Base-by-base conservation (phyloP, 225 moss, liverwort and hornwort genomes). In the Ulota crispa region DNA sequence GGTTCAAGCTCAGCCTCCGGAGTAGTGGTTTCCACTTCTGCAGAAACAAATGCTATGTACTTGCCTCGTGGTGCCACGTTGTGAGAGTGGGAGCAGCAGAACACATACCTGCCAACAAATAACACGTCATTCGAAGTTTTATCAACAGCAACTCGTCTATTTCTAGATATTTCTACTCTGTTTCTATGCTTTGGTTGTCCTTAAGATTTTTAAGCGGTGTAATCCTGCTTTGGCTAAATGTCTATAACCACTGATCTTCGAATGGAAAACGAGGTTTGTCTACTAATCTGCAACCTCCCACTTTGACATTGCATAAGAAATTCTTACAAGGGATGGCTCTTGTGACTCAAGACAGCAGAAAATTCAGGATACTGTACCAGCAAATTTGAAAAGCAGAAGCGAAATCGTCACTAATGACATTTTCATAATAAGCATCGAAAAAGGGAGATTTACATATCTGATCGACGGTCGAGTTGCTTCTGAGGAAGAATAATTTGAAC, bases 11-110 rank as follows among this genome's bases (percentile, higher is more conserved):
- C 95, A 39, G 86, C 86, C 78, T 96, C 94, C 15, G 92, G 93
- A 69, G 32, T 82, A 26, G 92, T 84, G 52, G 93, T 94, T 85
- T 92, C 94, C 60, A 89, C 95, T 86, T 88, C 90, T 54, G 95
- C 93, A 43, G 91, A 96, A 42, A 91, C 92, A 88, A 96, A 93
- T 11, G 94, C 93, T 61, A 94, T 88, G 28, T 91, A 94, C 86
- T 93, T 93, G 56, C 92, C 93, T 81, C 88, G 92, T 16, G 94
- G 92, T 75, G 92, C 86, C 73, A 93, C 92, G 81, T 90, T 89
- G 86, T 96, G 93, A 27, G 94, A 94, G 84, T 88, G 83, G 1
- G 92, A 96, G 81, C 94, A 96, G 62, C 92, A 94, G 61, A 89
- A 96, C 39, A 96, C 85, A 75, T 92, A 93, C 83, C 90, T 92